Conservation (phyloP, 83 land plant species). For the Picea abies region DNA sequence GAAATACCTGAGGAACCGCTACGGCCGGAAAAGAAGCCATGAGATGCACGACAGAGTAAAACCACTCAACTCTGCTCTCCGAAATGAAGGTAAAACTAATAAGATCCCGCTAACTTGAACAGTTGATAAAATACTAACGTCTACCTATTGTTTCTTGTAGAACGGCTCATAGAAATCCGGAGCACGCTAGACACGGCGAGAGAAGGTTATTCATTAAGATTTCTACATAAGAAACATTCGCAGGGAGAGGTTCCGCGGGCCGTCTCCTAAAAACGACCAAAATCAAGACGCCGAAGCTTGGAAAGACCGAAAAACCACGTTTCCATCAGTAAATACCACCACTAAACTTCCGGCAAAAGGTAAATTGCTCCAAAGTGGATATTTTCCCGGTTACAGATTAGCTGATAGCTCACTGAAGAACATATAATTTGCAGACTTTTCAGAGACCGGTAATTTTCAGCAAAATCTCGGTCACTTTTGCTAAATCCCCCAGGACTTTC, state of each 20-base stretch:
- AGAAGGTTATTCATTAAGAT: not conserved
- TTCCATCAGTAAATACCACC: too few species aligned
- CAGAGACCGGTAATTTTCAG: too few species aligned
- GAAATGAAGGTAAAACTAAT: not conserved
- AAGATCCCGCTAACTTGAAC: not conserved
- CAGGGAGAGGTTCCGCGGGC: not conserved
- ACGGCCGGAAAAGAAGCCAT: constrained; percentile 2
- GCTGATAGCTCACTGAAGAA: too few species aligned
- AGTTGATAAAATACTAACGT: not conserved
- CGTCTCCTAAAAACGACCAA: not conserved
- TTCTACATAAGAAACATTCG: not conserved
- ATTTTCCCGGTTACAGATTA: too few species aligned
- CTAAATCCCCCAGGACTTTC: too few species aligned
- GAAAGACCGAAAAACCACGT: too few species aligned
- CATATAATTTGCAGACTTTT: too few species aligned
- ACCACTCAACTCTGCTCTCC: not conserved
- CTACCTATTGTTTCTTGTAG: not conserved
- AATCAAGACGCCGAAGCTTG: not conserved
- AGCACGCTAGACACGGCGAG: not conserved
- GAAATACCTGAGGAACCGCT: not conserved
- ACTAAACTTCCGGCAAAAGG: too few species aligned
- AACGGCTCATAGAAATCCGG: not conserved
- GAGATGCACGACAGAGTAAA: not conserved
- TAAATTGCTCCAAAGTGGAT: too few species aligned
- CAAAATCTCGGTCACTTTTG: too few species aligned